A percentile compares a stretch with the other conserved stretches of the same genome.
Evolutionary conservation across 2,329 filamentous ascomycete genomes (phyloP).

Genomic region (Setomelanomma holmii): DNA sequence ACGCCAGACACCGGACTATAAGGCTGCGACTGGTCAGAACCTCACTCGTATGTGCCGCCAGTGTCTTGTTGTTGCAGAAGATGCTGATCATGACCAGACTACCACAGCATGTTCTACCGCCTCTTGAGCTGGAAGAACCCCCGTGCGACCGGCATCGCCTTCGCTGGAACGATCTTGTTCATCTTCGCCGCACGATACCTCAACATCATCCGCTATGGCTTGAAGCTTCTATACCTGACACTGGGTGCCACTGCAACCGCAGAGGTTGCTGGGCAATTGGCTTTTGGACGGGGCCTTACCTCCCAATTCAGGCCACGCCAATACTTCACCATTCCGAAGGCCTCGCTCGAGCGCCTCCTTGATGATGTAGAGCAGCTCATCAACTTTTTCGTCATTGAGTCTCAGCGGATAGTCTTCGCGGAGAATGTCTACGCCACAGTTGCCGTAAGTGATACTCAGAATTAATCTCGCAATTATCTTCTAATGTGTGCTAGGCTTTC

Average conservation of each 20-base stretch:
- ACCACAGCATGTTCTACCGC: constrained; percentile 72
- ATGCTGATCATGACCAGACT: constrained; percentile 54
- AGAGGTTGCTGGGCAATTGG: constrained; percentile 63
- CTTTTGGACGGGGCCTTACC: constrained; percentile 65
- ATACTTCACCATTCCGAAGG: constrained; percentile 71
- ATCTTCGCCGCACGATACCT: constrained; percentile 71
- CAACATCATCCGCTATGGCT: constrained; percentile 66
- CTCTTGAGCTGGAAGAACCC: constrained; percentile 73
- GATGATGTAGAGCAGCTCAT: constrained; percentile 70
- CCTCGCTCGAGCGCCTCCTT: constrained; percentile 66
- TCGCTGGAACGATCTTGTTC: constrained; percentile 61
- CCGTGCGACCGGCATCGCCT: constrained; percentile 68
- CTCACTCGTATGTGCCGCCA: constrained; percentile 61
- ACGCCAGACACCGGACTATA: constrained; percentile 60
- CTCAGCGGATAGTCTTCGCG: constrained; percentile 70
- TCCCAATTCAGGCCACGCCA: constrained; percentile 68
- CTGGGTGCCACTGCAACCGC: constrained; percentile 66
- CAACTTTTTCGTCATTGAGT: constrained; percentile 74
- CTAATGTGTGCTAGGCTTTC: constrained; percentile 59
- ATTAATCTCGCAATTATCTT: background rate
- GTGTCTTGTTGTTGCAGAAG: background rate
- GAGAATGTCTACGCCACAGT: constrained; percentile 69
- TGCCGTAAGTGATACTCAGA: constrained; percentile 57
- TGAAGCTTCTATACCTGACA: constrained; percentile 66
- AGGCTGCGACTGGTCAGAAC: constrained; percentile 66